Evolutionary conservation across 768 basidiomycete species (phyloP).

Genomic region (Termitomyces bulborhizus): DNA sequence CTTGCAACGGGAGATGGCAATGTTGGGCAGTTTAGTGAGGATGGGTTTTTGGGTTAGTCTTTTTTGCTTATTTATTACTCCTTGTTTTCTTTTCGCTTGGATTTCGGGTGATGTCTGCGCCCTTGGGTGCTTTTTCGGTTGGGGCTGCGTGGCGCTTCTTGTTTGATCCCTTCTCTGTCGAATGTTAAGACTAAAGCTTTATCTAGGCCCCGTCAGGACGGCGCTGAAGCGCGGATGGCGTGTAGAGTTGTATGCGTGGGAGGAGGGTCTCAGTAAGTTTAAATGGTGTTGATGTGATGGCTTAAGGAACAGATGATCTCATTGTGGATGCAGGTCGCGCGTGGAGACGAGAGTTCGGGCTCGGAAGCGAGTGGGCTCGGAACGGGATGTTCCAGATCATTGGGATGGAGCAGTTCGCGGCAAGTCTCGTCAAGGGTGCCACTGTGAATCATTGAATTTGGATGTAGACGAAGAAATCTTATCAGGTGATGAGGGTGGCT

Average conservation of each 20-base stretch:
- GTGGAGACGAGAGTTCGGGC: conserved; percentile 60
- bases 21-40: conserved; percentile 86
- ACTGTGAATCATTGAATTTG: not conserved
- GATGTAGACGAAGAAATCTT: too few species aligned
- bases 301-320: not conserved
- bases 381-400: conserved; percentile 44
- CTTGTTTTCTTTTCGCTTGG: too few species aligned
- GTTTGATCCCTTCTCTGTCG: not conserved
- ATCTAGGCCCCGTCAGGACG: conserved; percentile 61
- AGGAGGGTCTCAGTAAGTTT: conserved; percentile 64
- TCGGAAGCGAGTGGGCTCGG: conserved; percentile 34
- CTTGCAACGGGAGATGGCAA: conserved; percentile 94
- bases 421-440: conserved; percentile 42
- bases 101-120: too few species aligned
- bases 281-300: not conserved
- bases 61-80: not conserved
- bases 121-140: too few species aligned
- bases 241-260: conserved; percentile 95
- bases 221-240: conserved; percentile 88
- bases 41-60: conserved; percentile 57
- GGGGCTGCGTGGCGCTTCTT: not conserved
- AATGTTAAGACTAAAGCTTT: not conserved
- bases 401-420: conserved; percentile 57
- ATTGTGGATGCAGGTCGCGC: conserved; percentile 28
- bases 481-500: too few species aligned